These are phyloP conservation scores for Marasmius sp. DNA, from an alignment of 1,284 basidiomycete genomes.

Conservation along the genomic window DNA sequence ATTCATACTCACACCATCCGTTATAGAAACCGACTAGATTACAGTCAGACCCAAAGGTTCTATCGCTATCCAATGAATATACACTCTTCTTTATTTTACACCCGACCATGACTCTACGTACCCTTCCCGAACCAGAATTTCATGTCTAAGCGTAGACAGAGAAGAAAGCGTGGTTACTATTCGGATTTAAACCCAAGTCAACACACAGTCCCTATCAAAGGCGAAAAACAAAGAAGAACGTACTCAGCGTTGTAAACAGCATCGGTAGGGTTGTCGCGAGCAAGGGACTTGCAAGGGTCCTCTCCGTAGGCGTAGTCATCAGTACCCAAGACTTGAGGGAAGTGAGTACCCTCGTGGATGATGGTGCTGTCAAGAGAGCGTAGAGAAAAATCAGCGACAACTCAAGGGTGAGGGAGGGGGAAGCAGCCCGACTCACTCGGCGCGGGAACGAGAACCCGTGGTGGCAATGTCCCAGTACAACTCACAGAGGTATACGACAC, in stretches of 20 bases:
- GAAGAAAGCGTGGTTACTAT: conserved; percentile 15
- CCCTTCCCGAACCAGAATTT: neutral
- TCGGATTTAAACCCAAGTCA: neutral
- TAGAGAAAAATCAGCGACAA: neutral
- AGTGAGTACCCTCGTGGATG: conserved; percentile 13
- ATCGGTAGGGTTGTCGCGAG: conserved; percentile 1
- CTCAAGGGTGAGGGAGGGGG: neutral
- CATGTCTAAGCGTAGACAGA: conserved; percentile 6
- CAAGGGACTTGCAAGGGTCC: conserved; percentile 2
- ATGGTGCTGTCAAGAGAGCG: conserved; percentile 1
- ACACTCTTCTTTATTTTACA: conserved; percentile 25
- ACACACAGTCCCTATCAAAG: neutral
- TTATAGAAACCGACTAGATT: too few species aligned
- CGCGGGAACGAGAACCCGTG: neutral
- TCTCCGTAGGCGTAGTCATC: conserved; percentile 9
- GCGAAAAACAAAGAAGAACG: neutral
- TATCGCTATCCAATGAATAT: too few species aligned
- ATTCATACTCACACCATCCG: too few species aligned
- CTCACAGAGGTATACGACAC: neutral
- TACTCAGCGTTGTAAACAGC: conserved; percentile 14
- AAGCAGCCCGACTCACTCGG: neutral
- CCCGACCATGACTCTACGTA: conserved; percentile 24
- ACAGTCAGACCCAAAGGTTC: too few species aligned
- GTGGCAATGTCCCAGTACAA: neutral
- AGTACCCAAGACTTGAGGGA: conserved; percentile 11